Base-by-base conservation (phyloP, 345 rosid species). In the Mallotus nudiflorus region DNA sequence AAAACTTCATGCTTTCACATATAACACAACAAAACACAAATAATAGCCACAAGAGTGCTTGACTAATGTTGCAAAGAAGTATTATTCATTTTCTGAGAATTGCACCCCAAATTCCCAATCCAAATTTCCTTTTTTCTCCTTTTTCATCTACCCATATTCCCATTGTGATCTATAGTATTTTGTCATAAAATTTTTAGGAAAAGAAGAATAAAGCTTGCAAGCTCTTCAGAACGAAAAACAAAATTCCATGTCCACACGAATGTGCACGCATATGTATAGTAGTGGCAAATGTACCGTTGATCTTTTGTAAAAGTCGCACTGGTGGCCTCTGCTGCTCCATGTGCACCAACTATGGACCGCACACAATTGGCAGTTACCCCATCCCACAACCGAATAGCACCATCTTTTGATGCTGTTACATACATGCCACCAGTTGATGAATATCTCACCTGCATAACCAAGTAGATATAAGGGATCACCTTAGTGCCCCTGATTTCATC, bases 351-450 rank as follows among this genome's bases (percentile, higher is more conserved):
- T 27, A 90, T 82, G 66, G 92, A 76, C 29, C 92, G 92, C 62
- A 87, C 73, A 72, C 92, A 87, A 68, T 70, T 83, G 39, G 96
- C 87, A 18, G 76, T 88, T 10, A 87, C 81, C 59, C 96, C 96
- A 62, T 87, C 98, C 90, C 87, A 90, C 58, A 92, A 81, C 67
- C 90, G 82, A 69, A 90, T 74, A 73, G 85, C 81, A 67, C 97
- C 90, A 78, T 92, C 98, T 76, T 92, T 92, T 63, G 92, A 88
- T 67, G 96, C 92, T 42, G 96, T 85, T 31, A 90, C 89, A 63
- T 92, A 88, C 82, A 90, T 78, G 66, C 90, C 81, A 61, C 96
- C 97, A 0, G 86, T 82, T 28, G 96, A 80, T 37, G 96, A 90
- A 87, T 88, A 92, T 70, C 98, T 83, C 76, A 92, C 96, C 98